Percentiles rank a stretch among this genome's conserved stretches.
phyloP scores from a whole-genome alignment of 2,329 filamentous ascomycete species.

The Nigrospora sphaerica region DNA sequence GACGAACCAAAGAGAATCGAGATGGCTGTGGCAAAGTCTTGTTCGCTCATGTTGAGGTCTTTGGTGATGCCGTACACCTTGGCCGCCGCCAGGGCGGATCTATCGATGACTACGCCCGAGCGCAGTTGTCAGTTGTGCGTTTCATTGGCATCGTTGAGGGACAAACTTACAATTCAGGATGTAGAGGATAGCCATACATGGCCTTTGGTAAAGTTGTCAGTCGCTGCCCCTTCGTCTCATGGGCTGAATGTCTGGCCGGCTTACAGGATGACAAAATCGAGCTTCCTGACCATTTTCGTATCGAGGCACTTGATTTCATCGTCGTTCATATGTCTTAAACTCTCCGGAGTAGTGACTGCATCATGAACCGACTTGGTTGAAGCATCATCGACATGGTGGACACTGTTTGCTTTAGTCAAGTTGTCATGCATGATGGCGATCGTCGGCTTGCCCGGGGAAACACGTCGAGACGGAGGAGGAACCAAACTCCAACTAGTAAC shows the following conservation, averaged over 20 bases:
- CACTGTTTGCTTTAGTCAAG: not conserved
- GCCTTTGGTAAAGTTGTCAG: not conserved
- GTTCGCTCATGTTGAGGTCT: slow-evolving; percentile 26
- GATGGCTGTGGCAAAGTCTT: slow-evolving; percentile 30
- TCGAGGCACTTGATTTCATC: slow-evolving; percentile 8
- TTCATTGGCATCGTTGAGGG: not conserved
- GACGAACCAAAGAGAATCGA: slow-evolving; percentile 18
- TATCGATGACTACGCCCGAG: slow-evolving; percentile 17
- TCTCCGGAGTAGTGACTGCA: slow-evolving; percentile 7
- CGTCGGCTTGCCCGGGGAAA: not conserved
- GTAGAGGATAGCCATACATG: slow-evolving; percentile 21
- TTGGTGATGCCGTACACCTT: slow-evolving; percentile 31
- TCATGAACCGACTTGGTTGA: not conserved
- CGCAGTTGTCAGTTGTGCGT: too few species aligned
- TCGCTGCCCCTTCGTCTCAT: not conserved
- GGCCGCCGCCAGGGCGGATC: slow-evolving; percentile 27
- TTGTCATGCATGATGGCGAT: not conserved
- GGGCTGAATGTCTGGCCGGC: not conserved
- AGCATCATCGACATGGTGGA: not conserved
- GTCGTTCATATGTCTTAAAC: slow-evolving; percentile 6
- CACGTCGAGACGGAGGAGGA: not conserved
- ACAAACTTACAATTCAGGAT: slow-evolving; percentile 26
- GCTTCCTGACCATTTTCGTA: slow-evolving; percentile 14
- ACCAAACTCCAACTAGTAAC: not conserved
- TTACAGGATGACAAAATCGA: slow-evolving; percentile 14